Evolutionary conservation across 73 alveolate species (phyloP), one percentile per base, ranked within the genome.

Genomic region (Urostyla sp.): DNA sequence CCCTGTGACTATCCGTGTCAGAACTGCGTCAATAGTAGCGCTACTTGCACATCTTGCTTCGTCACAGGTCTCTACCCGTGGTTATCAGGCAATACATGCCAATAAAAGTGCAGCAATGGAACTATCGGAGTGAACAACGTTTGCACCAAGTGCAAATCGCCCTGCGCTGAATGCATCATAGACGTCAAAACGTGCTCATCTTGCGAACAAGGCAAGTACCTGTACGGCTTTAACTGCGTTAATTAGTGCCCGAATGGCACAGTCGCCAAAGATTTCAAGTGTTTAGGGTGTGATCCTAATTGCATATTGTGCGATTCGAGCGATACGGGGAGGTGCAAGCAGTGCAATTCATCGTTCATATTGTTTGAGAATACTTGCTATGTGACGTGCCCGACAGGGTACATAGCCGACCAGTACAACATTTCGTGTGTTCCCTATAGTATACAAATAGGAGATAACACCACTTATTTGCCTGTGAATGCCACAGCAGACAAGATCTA

Each of bases 241-340:
- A 31, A 27, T 28, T 20, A 15, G 15, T 58, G 75, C 40, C 75
- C 75, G 8, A 1, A 52, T 35, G 45, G 45, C 16, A 16, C 11
- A 16, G 40, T 31, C 8, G 15, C 16, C 13, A 31, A 15, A n/a
- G 40, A 27, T 58, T 11, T 31, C 4, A 21, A 31, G 31, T 58
- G 75, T 31, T 30, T 58, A 27, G 75, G 75, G 7, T 58, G 75
- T 34, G 75, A 58, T 58, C 75, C 75, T 3, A 58, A 58, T 34
- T 58, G 75, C 21, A 15, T 7, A 3, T 35, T 15, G 15, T 58
- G 75, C 23, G 32, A 52, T 15, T 13, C 53, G 4, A 6, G 16
- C 7, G 40, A 58, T 31, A 31, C 32, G 13, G 35, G 32, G 4
- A 18, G 37, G 24, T 58, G 75, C 37, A 55, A 20, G 13, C 32